phyloP scores from a whole-genome alignment of 2,329 filamentous ascomycete species.

The Raffaelea albimanens region DNA sequence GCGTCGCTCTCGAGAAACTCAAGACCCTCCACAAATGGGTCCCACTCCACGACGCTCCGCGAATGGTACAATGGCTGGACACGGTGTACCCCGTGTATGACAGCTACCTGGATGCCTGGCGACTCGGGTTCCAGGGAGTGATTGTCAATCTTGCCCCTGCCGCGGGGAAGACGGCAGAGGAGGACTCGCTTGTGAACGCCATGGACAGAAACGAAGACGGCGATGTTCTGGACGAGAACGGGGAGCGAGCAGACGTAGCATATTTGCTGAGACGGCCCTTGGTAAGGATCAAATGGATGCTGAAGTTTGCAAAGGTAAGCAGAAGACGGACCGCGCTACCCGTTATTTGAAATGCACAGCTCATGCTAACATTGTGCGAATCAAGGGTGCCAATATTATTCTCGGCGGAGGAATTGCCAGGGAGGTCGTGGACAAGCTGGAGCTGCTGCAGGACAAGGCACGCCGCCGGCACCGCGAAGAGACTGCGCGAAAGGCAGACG shows the following conservation, averaged over 20 bases:
- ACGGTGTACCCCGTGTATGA: constrained; percentile 69
- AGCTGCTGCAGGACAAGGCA: constrained; percentile 65
- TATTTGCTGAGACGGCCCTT: constrained; percentile 85
- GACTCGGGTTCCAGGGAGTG: constrained; percentile 87
- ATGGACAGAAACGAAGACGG: constrained; percentile 55
- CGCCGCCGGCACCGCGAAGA: constrained; percentile 56
- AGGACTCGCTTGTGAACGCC: constrained; percentile 49
- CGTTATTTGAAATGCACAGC: too few relatives aligned
- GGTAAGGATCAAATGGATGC: constrained; percentile 77
- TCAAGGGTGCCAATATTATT: constrained; percentile 48
- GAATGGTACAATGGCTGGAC: constrained; percentile 73
- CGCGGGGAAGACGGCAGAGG: constrained; percentile 40
- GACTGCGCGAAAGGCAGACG: constrained; percentile 67
- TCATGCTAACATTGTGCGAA: not conserved
- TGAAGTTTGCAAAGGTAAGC: constrained; percentile 67
- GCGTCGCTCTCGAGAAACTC: constrained; percentile 75
- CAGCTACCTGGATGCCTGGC: constrained; percentile 81
- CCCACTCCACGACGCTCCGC: constrained; percentile 61
- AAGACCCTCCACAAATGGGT: constrained; percentile 72
- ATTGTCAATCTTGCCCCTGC: constrained; percentile 84
- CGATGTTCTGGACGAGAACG: constrained; percentile 61
- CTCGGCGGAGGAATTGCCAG: constrained; percentile 44
- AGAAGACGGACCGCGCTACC: not conserved
- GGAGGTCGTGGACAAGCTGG: constrained; percentile 52
- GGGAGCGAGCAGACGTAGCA: constrained; percentile 87